These are phyloP conservation scores for Domatiomyces catenatus DNA, from an alignment of 2,329 filamentous ascomycete genomes.

Conservation along the genomic window DNA sequence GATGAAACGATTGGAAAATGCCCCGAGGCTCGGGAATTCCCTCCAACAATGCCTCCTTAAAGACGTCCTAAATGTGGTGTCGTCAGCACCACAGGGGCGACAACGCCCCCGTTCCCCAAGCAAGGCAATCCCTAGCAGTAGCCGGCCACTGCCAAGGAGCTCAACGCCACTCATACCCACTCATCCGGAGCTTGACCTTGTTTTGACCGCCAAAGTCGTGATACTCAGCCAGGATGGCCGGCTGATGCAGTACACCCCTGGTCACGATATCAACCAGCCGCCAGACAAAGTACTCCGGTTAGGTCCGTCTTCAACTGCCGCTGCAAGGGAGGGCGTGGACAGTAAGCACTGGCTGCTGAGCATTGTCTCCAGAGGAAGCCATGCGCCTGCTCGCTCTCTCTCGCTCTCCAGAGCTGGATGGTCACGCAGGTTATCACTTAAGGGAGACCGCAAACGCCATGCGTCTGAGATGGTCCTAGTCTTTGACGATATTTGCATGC, in stretches of 20 bases:
- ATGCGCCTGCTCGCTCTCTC: constrained; percentile 8
- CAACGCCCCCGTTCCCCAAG: neutral
- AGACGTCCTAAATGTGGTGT: neutral
- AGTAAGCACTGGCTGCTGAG: constrained; percentile 35
- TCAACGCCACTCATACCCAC: neutral
- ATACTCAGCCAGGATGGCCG: constrained; percentile 30
- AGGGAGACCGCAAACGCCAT: constrained; percentile 21
- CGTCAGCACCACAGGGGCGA: neutral
- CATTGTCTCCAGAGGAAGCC: constrained; percentile 25
- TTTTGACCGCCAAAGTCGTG: constrained; percentile 24
- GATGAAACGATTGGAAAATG: neutral
- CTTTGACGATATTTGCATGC: constrained; percentile 28
- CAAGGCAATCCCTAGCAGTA: neutral
- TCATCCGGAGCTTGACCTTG: neutral
- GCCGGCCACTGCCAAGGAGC: neutral
- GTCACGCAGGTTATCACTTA: constrained; percentile 20
- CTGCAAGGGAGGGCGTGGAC: constrained; percentile 35
- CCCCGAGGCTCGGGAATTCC: neutral
- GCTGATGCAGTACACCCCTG: constrained; percentile 31
- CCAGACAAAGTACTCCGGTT: constrained; percentile 34
- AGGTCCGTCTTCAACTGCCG: constrained; percentile 31
- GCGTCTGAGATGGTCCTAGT: constrained; percentile 30
- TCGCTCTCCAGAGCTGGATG: constrained; percentile 11
- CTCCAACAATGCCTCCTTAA: neutral
- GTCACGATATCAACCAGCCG: constrained; percentile 30